Evolutionary conservation across 2,329 filamentous ascomycete species (phyloP).

Genomic region (Aspergillus uvarum): DNA sequence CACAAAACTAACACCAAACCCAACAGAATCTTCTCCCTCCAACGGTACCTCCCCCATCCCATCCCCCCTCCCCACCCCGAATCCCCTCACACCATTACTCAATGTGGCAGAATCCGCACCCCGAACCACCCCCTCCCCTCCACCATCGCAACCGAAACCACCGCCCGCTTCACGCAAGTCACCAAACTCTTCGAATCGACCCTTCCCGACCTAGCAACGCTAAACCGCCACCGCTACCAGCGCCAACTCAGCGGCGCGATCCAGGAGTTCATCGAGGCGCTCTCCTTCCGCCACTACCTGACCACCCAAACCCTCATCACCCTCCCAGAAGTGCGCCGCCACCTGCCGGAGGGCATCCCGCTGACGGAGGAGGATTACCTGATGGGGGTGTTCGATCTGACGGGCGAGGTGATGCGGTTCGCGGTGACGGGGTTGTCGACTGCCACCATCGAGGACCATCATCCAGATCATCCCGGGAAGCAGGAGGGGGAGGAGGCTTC

Average conservation of each 20-base stretch:
- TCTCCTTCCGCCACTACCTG: conserved; percentile 87
- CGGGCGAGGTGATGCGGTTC: conserved; percentile 96
- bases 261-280: conserved; percentile 91
- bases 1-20: neutral
- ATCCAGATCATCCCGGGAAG: conserved; percentile 8
- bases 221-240: conserved; percentile 81
- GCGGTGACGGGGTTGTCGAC: conserved; percentile 85
- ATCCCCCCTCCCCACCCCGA: neutral
- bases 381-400: conserved; percentile 87
- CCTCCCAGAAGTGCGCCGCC: conserved; percentile 57
- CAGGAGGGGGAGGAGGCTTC: conserved; percentile 31
- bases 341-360: conserved; percentile 52
- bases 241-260: conserved; percentile 74
- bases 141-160: conserved; percentile 68
- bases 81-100: conserved; percentile 60
- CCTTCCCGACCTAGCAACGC: conserved; percentile 69
- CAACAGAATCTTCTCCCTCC: conserved; percentile 75
- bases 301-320: conserved; percentile 72
- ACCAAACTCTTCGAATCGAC: conserved; percentile 65
- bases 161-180: conserved; percentile 70
- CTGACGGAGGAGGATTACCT: conserved; percentile 83
- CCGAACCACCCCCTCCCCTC: conserved; percentile 53
- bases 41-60: conserved; percentile 57
- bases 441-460: conserved; percentile 41
- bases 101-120: no score